phyloP scores from a whole-genome alignment of 2,329 filamentous ascomycete species.

The Aspergillus arachidicola region DNA sequence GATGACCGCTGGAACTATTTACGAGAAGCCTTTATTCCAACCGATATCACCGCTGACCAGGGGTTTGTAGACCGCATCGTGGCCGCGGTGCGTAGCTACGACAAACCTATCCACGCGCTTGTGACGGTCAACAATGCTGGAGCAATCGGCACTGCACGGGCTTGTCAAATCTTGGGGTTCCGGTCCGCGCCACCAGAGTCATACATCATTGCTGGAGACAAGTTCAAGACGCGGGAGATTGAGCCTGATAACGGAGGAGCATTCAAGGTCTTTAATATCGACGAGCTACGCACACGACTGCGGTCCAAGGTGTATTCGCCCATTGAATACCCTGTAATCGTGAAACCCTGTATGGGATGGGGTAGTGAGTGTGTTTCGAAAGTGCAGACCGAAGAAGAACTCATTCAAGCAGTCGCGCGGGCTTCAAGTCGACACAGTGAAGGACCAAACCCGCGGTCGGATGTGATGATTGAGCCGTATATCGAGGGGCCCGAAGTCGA shows the following conservation, averaged over 20 bases:
- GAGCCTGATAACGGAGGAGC: conserved; percentile 1
- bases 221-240: conserved; percentile 3
- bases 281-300: background rate
- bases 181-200: background rate
- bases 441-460: background rate
- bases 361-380: background rate
- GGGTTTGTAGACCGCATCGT: conserved; percentile 1
- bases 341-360: conserved; percentile 6
- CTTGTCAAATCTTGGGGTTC: conserved; percentile 5
- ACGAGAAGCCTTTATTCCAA: conserved; percentile 1
- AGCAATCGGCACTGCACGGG: background rate
- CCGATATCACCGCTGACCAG: background rate
- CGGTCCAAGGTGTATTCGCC: background rate
- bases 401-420: background rate
- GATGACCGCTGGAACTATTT: background rate
- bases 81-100: conserved; percentile 4
- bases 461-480: conserved; percentile 5
- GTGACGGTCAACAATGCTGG: conserved; percentile 5
- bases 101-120: conserved; percentile 5
- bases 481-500: conserved; percentile 6
- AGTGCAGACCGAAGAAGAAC: conserved; percentile 2
- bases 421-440: background rate
- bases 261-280: conserved; percentile 1
- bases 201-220: conserved; percentile 6
- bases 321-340: conserved; percentile 1